These are phyloP conservation scores for Backusella luteola DNA, from an alignment of 192 early-diverging fungal genomes.

Conservation along the genomic window DNA sequence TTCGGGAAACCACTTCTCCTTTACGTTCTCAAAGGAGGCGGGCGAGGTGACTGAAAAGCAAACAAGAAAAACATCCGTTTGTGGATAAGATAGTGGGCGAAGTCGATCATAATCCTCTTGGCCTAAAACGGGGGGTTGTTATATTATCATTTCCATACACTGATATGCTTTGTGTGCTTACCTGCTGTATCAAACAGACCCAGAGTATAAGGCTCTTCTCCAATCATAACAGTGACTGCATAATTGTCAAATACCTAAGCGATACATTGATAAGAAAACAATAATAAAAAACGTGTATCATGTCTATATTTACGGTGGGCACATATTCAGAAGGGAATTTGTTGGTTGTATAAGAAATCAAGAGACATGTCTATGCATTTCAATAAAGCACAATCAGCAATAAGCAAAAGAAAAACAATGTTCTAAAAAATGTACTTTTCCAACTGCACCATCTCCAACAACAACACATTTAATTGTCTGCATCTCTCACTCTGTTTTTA, in stretches of 20 bases:
- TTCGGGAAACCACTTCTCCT: slow-evolving; percentile 95
- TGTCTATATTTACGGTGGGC: slow-evolving; percentile 70
- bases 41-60: slow-evolving; percentile 90
- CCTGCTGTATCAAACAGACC: slow-evolving; percentile 92
- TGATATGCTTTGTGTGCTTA: background rate
- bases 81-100: slow-evolving; percentile 89
- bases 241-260: slow-evolving; percentile 91
- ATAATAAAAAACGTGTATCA: background rate
- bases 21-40: slow-evolving; percentile 92
- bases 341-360: slow-evolving; percentile 95
- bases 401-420: background rate
- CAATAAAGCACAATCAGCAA: background rate
- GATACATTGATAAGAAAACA: background rate
- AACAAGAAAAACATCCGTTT: slow-evolving; percentile 92
- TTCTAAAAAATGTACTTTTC: slow-evolving; percentile 51
- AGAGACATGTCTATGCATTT: slow-evolving; percentile 73
- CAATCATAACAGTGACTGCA: slow-evolving; percentile 97
- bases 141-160: background rate
- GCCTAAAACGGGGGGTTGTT: slow-evolving; percentile 13
- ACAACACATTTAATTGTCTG: slow-evolving; percentile 81
- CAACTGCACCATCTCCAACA: slow-evolving; percentile 74
- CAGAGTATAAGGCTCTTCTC: slow-evolving; percentile 91
- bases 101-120: slow-evolving; percentile 95
- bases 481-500: slow-evolving; percentile 28
- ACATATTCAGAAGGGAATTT: slow-evolving; percentile 95